phyloP scores from a whole-genome alignment of 805 yeast species.

The Wickerhamomyces sydowiorum region DNA sequence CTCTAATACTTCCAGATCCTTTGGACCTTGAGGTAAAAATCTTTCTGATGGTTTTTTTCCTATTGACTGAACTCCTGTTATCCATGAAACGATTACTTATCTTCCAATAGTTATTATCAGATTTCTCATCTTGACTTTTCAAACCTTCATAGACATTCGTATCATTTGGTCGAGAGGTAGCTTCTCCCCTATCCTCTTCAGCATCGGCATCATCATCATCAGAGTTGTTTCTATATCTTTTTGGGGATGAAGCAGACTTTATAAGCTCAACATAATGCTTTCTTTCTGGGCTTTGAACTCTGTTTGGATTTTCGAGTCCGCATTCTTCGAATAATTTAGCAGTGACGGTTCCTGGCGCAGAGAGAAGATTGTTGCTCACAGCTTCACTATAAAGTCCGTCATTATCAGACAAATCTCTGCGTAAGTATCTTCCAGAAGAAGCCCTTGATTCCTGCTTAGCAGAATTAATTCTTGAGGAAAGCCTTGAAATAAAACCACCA shows the following conservation, averaged over 20 bases:
- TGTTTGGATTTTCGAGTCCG: background rate
- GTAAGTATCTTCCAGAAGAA: background rate
- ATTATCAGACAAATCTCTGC: background rate
- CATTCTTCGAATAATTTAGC: constrained; percentile 1
- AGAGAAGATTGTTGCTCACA: background rate
- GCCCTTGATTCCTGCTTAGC: too few relatives aligned
- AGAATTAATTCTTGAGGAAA: background rate
- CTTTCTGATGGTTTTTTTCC: constrained; percentile 11
- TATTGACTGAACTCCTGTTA: constrained; percentile 1
- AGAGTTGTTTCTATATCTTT: too few relatives aligned
- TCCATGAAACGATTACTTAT: constrained; percentile 11
- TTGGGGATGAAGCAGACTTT: background rate
- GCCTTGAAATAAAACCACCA: background rate
- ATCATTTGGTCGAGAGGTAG: too few relatives aligned
- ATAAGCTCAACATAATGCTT: constrained; percentile 3
- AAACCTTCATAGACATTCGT: too few relatives aligned
- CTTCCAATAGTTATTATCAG: constrained; percentile 2
- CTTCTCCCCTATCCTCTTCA: too few relatives aligned
- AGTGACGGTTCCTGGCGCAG: constrained; percentile 2
- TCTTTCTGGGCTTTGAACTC: too few relatives aligned
- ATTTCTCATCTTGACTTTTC: too few relatives aligned
- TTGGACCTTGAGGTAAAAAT: constrained; percentile 11
- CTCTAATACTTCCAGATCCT: background rate
- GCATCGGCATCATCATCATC: too few relatives aligned
- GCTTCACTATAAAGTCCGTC: background rate